A percentile compares a stretch with the other conserved stretches of the same genome.
phyloP scores from a whole-genome alignment of 2,329 filamentous ascomycete species.

The Arthrobotrys musiformis region DNA sequence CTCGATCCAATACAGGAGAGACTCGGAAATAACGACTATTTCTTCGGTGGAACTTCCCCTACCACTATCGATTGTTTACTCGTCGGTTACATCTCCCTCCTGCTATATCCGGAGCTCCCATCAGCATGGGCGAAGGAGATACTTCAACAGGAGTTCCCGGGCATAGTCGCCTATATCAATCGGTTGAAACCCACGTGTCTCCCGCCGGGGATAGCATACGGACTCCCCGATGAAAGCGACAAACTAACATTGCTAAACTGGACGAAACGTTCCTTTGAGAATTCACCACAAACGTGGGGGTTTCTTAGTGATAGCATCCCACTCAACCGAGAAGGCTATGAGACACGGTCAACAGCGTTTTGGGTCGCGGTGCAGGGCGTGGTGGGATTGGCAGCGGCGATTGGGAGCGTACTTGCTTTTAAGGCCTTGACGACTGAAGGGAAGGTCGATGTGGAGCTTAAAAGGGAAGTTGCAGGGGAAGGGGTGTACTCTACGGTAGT shows the following conservation, averaged over 20 bases:
- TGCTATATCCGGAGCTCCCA: slow-evolving; percentile 72
- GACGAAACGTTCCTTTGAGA: slow-evolving; percentile 4
- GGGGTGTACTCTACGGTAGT: slow-evolving; percentile 17
- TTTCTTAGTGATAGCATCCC: slow-evolving; percentile 20
- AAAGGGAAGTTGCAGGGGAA: slow-evolving; percentile 9
- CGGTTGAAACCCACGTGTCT: slow-evolving; percentile 58
- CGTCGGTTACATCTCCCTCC: slow-evolving; percentile 80
- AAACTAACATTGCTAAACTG: slow-evolving; percentile 19
- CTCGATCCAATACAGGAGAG: slow-evolving; percentile 76
- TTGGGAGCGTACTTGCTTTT: slow-evolving; percentile 28
- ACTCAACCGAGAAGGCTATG: slow-evolving; percentile 19
- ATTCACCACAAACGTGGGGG: slow-evolving; percentile 9
- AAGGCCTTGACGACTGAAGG: slow-evolving; percentile 16
- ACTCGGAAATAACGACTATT: slow-evolving; percentile 66
- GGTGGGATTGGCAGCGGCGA: slow-evolving; percentile 15
- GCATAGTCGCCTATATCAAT: slow-evolving; percentile 65
- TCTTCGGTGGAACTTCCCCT: slow-evolving; percentile 68
- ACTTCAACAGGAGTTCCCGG: slow-evolving; percentile 67
- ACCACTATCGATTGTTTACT: slow-evolving; percentile 81
- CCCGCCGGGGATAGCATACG: neutral
- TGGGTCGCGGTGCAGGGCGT: slow-evolving; percentile 28
- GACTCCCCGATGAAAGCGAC: slow-evolving; percentile 8
- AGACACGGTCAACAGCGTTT: slow-evolving; percentile 7
- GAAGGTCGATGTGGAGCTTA: slow-evolving; percentile 24
- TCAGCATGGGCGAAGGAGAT: slow-evolving; percentile 72